Percentiles rank a stretch among this genome's conserved stretches.
These are phyloP conservation scores for Apostasia ramifera DNA, from an alignment of 106 monocot genomes.

Conservation along the genomic window DNA sequence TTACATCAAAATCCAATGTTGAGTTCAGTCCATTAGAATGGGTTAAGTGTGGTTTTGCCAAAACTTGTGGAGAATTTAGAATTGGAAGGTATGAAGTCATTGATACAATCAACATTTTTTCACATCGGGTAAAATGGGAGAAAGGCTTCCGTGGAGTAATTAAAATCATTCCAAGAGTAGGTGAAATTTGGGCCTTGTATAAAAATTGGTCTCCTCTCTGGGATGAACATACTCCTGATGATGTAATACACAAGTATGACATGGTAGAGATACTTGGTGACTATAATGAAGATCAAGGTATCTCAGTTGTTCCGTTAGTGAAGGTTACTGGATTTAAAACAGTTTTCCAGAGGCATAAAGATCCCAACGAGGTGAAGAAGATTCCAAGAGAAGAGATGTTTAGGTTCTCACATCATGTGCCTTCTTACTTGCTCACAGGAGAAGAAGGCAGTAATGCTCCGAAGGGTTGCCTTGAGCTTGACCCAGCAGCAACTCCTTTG, in stretches of 20 bases:
- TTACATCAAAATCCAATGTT: conserved; percentile 40
- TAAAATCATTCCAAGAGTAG: conserved; percentile 36
- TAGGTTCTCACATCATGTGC: conserved; percentile 55
- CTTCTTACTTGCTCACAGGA: conserved; percentile 38
- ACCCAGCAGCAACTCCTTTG: conserved; percentile 52
- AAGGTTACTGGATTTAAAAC: conserved; percentile 65
- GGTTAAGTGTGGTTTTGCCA: conserved; percentile 51
- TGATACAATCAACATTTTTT: conserved; percentile 44
- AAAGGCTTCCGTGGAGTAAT: conserved; percentile 40
- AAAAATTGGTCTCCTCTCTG: conserved; percentile 54
- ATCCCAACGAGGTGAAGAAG: conserved; percentile 28
- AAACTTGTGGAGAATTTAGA: conserved; percentile 54
- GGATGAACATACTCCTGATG: conserved; percentile 47
- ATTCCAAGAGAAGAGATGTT: conserved; percentile 54
- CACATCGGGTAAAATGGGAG: conserved; percentile 48
- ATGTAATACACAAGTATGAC: conserved; percentile 54
- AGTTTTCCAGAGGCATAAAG: conserved; percentile 37
- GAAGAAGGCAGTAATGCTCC: conserved; percentile 47
- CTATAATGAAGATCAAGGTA: conserved; percentile 41
- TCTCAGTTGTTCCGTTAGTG: conserved; percentile 36
- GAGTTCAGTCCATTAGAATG: conserved; percentile 53
- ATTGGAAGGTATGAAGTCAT: conserved; percentile 36
- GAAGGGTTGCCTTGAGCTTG: conserved; percentile 53
- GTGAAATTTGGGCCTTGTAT: conserved; percentile 57
- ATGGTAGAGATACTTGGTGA: conserved; percentile 64